A percentile compares a stretch with the other conserved stretches of the same genome.
Evolutionary conservation across 441 rosid genomes (phyloP).

Genomic region (Hura crepitans): DNA sequence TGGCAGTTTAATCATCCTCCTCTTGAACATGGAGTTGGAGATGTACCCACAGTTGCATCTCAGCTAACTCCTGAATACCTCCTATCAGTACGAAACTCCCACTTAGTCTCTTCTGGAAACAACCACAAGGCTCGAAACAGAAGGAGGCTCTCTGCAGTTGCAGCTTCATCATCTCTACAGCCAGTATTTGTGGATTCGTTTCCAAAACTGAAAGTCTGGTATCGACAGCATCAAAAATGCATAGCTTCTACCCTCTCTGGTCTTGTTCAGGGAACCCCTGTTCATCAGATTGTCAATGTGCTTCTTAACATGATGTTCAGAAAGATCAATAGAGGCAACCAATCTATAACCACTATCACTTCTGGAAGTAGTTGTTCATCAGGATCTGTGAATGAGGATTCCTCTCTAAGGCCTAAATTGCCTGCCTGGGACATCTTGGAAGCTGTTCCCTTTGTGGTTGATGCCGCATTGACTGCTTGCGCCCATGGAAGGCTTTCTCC

Average conservation of each 20-base stretch:
- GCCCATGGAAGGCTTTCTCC: constrained; percentile 92
- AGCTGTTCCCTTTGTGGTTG: constrained; percentile 82
- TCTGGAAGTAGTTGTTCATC: constrained; percentile 84
- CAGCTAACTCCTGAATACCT: constrained; percentile 88
- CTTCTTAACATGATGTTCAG: constrained; percentile 93
- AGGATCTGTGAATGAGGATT: constrained; percentile 68
- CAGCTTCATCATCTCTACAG: constrained; percentile 42
- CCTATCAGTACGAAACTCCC: constrained; percentile 75
- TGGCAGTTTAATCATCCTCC: constrained; percentile 95
- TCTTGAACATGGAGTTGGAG: constrained; percentile 74
- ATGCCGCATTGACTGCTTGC: constrained; percentile 94
- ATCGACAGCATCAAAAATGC: constrained; percentile 85
- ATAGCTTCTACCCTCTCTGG: constrained; percentile 83
- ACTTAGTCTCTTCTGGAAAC: constrained; percentile 59
- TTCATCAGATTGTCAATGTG: constrained; percentile 80
- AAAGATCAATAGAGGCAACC: constrained; percentile 64
- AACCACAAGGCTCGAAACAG: constrained; percentile 55
- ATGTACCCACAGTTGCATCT: constrained; percentile 69
- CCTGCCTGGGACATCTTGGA: constrained; percentile 98
- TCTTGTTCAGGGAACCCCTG: constrained; percentile 74
- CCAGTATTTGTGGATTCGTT: constrained; percentile 83
- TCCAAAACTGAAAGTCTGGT: constrained; percentile 84
- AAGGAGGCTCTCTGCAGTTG: constrained; percentile 56
- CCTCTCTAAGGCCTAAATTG: constrained; percentile 61
- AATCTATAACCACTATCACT: constrained; percentile 55